A percentile compares a stretch with the other conserved stretches of the same genome.
Evolutionary conservation across 768 basidiomycete genomes (phyloP).

Genomic region (Tylopilus sp.): DNA sequence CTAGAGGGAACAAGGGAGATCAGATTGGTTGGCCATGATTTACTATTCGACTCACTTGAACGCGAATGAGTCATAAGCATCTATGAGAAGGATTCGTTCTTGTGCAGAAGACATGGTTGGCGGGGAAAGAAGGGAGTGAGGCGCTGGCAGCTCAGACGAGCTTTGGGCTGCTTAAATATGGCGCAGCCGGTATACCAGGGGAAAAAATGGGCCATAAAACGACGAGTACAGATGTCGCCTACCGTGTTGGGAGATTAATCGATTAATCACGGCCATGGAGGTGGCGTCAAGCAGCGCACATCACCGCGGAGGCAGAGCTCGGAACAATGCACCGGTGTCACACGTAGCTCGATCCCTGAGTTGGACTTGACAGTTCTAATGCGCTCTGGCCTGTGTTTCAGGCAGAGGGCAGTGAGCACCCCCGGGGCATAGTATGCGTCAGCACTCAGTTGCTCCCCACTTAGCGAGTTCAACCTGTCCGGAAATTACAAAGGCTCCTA

Average conservation of each 20-base stretch:
- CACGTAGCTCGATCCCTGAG: no score
- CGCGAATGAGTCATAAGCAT: slow-evolving; percentile 89
- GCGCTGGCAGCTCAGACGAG: background rate
- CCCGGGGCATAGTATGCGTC: no score
- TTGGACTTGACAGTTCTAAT: no score
- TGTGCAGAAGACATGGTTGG: slow-evolving; percentile 24
- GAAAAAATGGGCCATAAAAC: background rate
- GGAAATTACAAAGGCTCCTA: no score
- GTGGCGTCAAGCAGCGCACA: background rate
- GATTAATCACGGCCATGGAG: no score
- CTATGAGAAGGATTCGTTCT: slow-evolving; percentile 65
- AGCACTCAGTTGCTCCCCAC: no score
- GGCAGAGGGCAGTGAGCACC: no score
- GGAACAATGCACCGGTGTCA: background rate
- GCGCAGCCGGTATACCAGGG: background rate
- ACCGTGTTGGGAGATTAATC: background rate
- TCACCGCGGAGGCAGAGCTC: background rate
- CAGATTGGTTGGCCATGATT: slow-evolving; percentile 2
- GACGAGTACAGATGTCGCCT: background rate
- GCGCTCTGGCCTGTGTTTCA: no score
- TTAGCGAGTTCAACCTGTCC: no score
- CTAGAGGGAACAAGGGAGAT: slow-evolving; percentile 34
- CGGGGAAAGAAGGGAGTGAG: background rate
- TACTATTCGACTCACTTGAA: slow-evolving; percentile 58
- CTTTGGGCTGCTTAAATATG: background rate